A percentile compares a stretch with the other conserved stretches of the same genome.
Evolutionary conservation across 768 basidiomycete genomes (phyloP).

Genomic region (Boletus vermiculosoides): DNA sequence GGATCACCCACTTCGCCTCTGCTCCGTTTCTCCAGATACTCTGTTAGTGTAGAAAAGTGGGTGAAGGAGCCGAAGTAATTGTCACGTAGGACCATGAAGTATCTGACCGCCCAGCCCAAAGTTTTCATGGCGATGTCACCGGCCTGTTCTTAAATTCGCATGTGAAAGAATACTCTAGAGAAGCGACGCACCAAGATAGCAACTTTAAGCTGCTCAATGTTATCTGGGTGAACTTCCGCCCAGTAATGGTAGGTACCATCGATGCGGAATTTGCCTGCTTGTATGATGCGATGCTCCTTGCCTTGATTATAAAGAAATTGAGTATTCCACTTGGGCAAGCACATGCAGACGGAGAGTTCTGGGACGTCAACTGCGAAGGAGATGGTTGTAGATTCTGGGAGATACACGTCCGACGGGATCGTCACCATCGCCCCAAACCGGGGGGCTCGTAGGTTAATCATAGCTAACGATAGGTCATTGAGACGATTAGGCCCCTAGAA

Average conservation of each 20-base stretch:
- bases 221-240: constrained; percentile 59
- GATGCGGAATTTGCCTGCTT: constrained; percentile 52
- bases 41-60: constrained; percentile 83
- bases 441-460: constrained; percentile 65
- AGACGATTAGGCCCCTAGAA: background rate
- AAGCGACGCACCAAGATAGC: constrained; percentile 50
- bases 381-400: constrained; percentile 65
- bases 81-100: constrained; percentile 84
- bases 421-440: constrained; percentile 48
- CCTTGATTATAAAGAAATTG: constrained; percentile 65
- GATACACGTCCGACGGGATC: constrained; percentile 70
- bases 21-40: constrained; percentile 73
- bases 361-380: constrained; percentile 63
- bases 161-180: background rate
- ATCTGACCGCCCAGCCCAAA: constrained; percentile 86
- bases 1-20: constrained; percentile 75
- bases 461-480: constrained; percentile 44
- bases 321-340: constrained; percentile 88
- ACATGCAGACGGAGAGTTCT: constrained; percentile 56
- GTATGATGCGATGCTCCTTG: constrained; percentile 61
- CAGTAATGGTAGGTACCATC: constrained; percentile 76
- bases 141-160: constrained; percentile 36
- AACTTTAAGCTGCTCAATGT: constrained; percentile 77
- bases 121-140: constrained; percentile 60
- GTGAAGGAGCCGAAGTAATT: constrained; percentile 96